Evolutionary conservation across 2,329 filamentous ascomycete genomes (phyloP).

Genomic region (Clonostachys solani): DNA sequence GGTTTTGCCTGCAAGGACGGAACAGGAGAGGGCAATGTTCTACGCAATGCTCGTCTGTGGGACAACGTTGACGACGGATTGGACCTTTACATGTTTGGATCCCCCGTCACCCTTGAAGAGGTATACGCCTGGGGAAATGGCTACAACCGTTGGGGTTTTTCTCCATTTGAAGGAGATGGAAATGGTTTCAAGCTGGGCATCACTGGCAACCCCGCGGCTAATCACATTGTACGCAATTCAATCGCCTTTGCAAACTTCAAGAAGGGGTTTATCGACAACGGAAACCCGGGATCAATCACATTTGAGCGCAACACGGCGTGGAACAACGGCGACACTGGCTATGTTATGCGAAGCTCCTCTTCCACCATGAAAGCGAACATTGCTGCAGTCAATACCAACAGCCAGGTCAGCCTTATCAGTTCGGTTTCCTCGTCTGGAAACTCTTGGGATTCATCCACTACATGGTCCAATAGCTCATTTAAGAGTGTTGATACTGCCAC

Average conservation of each 20-base stretch:
- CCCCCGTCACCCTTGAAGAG: constrained; percentile 32
- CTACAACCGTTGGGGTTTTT: constrained; percentile 36
- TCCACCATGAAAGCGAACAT: constrained; percentile 30
- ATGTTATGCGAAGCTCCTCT: constrained; percentile 26
- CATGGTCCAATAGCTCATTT: constrained; percentile 32
- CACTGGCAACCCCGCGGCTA: constrained; percentile 28
- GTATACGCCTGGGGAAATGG: constrained; percentile 39
- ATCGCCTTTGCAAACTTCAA: constrained; percentile 35
- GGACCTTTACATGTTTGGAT: constrained; percentile 34
- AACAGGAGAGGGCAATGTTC: constrained; percentile 34
- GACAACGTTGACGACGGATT: constrained; percentile 43
- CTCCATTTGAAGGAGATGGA: constrained; percentile 36
- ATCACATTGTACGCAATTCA: constrained; percentile 35
- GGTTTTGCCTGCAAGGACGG: constrained; percentile 41
- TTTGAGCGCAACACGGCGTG: constrained; percentile 38
- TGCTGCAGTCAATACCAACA: constrained; percentile 25
- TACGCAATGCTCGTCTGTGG: constrained; percentile 37
- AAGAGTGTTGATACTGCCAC: constrained; percentile 23
- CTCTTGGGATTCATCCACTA: constrained; percentile 30
- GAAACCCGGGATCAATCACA: constrained; percentile 31
- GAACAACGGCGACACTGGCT: constrained; percentile 36
- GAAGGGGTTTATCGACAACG: constrained; percentile 41
- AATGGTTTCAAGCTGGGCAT: constrained; percentile 41
- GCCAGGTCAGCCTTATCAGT: constrained; percentile 14
- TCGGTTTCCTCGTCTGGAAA: constrained; percentile 24